Evolutionary conservation across 1,139 yeast genomes (phyloP), one percentile per base, ranked within the genome.

Genomic region (Candida smagusa): DNA sequence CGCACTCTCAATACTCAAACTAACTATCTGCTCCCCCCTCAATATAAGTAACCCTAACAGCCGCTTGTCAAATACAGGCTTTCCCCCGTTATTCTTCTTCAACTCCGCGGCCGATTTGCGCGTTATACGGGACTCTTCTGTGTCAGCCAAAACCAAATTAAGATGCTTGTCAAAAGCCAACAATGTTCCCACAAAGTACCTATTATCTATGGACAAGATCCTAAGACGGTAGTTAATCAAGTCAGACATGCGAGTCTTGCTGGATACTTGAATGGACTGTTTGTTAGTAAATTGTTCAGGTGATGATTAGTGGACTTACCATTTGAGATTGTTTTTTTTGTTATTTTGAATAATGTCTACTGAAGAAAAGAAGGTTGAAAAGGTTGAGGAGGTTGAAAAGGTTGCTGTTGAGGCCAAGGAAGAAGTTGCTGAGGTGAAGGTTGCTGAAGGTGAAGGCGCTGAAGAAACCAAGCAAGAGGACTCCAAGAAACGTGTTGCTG

Each of bases 1-100:
- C 4, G 84, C 80, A 28, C 89, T 80, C 55, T 88, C 96, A 24
- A 89, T 84, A 27, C 84, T 79, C 9, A 90, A 74, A 33, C 94
- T 79, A n/a, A 92, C 80, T 23, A 92, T 79, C 47, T 84, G 88
- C 47, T 87, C 97, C 2, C 98, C 98, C 48, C 98, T 74, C 35
- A 92, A 65, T 28, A 92, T 84, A 6, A 87, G 75, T 39, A 92
- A 71, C 0, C 98, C 98, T 30, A 92, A 62, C 2, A 80, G 66
- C 40, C 97, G 68, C 54, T 81, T 84, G 40, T 81, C 82, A 28
- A 34, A 47, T 4, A 37, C 40, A 2, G 46, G 40, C 47, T 81
- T 86, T 42, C 45, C 53, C 42, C 37, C 39, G 2, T 46, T 53
- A 19, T 43, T 38, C 45, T 61, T 65, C 43, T 64, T 63, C 47